Conservation (phyloP, 2,329 filamentous ascomycete species). For the Corinectria fuckeliana region DNA sequence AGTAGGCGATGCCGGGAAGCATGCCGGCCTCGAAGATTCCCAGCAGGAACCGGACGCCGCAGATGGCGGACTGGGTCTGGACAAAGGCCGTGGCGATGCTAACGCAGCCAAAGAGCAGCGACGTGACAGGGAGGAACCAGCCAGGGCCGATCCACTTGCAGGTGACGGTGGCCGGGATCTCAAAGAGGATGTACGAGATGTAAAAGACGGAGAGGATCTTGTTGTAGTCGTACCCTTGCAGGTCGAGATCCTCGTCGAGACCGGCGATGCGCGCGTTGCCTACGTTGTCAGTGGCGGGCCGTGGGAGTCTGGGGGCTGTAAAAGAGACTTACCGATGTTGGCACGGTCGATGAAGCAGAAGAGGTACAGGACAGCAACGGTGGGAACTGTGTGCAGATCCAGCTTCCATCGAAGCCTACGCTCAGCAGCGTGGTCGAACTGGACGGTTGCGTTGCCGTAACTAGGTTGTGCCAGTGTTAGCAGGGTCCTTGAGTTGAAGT, state of each 20-base stretch:
- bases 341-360: constrained; percentile 80
- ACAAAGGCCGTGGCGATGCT: constrained; percentile 69
- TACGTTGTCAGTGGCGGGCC: constrained; percentile 8
- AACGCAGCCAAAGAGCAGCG: constrained; percentile 62
- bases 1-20: constrained; percentile 71
- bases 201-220: constrained; percentile 67
- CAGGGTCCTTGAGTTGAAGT: neutral
- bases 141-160: constrained; percentile 71
- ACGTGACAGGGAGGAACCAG: constrained; percentile 66
- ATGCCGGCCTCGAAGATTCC: constrained; percentile 70
- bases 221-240: constrained; percentile 69
- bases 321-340: constrained; percentile 64
- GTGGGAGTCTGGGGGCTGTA: neutral
- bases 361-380: constrained; percentile 69
- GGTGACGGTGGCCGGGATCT: constrained; percentile 67
- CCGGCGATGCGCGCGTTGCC: constrained; percentile 63
- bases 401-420: constrained; percentile 66
- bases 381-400: constrained; percentile 70
- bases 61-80: constrained; percentile 52
- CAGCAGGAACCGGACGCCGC: constrained; percentile 65
- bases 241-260: constrained; percentile 59
- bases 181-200: constrained; percentile 69
- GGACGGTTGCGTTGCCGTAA: constrained; percentile 35
- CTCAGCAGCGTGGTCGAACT: constrained; percentile 53
- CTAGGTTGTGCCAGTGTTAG: constrained; percentile 23